Evolutionary conservation across 2,329 filamentous ascomycete genomes (phyloP).

Genomic region (Colletotrichum tropicale): DNA sequence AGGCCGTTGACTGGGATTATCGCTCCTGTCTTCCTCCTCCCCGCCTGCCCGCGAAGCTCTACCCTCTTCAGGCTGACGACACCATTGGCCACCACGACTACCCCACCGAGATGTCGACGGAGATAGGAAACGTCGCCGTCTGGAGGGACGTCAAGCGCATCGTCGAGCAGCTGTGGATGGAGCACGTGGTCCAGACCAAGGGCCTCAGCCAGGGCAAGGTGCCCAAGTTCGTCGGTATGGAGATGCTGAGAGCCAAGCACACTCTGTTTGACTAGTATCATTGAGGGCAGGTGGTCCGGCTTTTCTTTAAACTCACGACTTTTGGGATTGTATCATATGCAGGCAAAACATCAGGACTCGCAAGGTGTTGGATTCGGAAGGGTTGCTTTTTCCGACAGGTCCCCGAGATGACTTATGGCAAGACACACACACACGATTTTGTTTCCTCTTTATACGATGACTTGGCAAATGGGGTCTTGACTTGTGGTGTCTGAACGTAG

Average conservation of each 20-base stretch:
- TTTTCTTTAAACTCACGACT: not conserved
- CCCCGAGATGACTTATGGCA: not conserved
- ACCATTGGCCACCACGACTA: slow-evolving; percentile 11
- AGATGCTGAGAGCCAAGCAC: slow-evolving; percentile 6
- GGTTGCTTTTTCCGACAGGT: not conserved
- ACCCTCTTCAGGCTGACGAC: not conserved
- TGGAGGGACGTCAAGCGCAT: slow-evolving; percentile 15
- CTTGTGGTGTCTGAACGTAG: not conserved
- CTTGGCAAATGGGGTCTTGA: not conserved
- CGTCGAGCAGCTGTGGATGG: not conserved
- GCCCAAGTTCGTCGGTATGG: slow-evolving; percentile 12
- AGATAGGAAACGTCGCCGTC: not conserved
- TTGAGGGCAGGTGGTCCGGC: not conserved
- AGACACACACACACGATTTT: not conserved
- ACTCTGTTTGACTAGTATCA: slow-evolving; percentile 9
- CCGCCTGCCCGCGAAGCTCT: not conserved
- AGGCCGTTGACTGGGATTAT: slow-evolving; percentile 9
- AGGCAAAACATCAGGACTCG: slow-evolving; percentile 1
- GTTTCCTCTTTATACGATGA: not conserved
- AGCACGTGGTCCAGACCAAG: not conserved
- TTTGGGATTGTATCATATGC: not conserved
- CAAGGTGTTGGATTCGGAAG: not conserved
- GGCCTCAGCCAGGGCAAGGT: not conserved
- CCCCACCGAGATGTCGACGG: not conserved
- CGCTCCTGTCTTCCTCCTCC: not conserved